Evolutionary conservation across 768 basidiomycete species (phyloP).

Genomic region (Calocera cornea): DNA sequence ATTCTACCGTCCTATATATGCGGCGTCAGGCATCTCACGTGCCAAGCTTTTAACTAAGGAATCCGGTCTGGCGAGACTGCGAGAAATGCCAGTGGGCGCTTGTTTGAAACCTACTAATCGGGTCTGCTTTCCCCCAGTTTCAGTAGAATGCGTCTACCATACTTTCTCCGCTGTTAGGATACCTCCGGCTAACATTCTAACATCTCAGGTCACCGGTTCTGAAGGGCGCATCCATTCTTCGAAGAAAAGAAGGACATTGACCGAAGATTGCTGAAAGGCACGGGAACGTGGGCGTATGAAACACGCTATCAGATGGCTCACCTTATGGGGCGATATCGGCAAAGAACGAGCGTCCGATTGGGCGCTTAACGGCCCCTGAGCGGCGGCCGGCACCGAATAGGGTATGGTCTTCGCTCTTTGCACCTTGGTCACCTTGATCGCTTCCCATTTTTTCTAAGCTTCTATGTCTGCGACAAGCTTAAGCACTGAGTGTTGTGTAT

Average conservation of each 20-base stretch:
- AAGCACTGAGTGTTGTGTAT: neutral
- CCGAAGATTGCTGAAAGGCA: neutral
- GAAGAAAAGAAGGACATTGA: neutral
- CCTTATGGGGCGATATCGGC: neutral
- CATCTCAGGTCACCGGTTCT: neutral
- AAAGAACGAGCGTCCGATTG: neutral
- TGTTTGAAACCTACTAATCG: neutral
- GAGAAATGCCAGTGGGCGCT: neutral
- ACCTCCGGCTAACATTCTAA: neutral
- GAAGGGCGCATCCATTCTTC: neutral
- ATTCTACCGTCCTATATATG: constrained; percentile 3
- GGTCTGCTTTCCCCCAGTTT: neutral
- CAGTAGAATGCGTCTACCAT: neutral
- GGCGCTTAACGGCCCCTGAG: neutral
- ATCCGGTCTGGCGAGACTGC: neutral
- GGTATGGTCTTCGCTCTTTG: neutral
- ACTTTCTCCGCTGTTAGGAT: neutral
- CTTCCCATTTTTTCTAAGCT: neutral
- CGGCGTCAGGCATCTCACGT: neutral
- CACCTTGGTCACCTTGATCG: neutral
- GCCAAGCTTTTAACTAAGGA: neutral
- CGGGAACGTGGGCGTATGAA: neutral
- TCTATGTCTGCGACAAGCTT: neutral
- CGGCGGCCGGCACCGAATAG: neutral
- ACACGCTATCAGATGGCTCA: neutral